Evolutionary conservation across 192 early-diverging fungal genomes (phyloP).

Genomic region (Helicostylum pulchrum): DNA sequence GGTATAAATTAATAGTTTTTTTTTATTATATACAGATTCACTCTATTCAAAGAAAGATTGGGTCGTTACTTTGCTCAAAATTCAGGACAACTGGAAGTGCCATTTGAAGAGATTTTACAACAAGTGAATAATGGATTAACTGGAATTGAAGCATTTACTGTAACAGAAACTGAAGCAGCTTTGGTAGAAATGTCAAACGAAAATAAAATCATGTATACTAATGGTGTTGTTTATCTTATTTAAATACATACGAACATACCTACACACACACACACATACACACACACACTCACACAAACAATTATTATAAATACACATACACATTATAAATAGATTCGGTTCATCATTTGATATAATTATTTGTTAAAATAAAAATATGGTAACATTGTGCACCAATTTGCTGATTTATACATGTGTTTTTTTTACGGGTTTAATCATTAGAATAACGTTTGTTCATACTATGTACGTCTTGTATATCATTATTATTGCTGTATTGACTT

Average conservation of each 20-base stretch:
- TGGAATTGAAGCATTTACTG: slow-evolving; percentile 36
- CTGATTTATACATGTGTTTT: too few relatives aligned
- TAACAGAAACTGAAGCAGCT: slow-evolving; percentile 56
- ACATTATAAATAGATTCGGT: too few relatives aligned
- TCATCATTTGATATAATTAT: too few relatives aligned
- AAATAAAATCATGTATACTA: slow-evolving; percentile 74
- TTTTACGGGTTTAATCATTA: too few relatives aligned
- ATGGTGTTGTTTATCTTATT: slow-evolving; percentile 63
- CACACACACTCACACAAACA: too few relatives aligned
- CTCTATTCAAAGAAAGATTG: not conserved
- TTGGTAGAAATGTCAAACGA: slow-evolving; percentile 56
- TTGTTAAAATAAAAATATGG: too few relatives aligned
- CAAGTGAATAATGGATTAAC: not conserved
- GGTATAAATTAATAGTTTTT: not conserved
- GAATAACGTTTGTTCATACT: too few relatives aligned
- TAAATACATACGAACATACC: slow-evolving; percentile 31
- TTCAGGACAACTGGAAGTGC: slow-evolving; percentile 24
- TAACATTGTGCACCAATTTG: too few relatives aligned
- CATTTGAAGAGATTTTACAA: not conserved
- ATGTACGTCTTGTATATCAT: too few relatives aligned
- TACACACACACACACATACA: not conserved
- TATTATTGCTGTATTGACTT: too few relatives aligned
- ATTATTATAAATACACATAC: too few relatives aligned
- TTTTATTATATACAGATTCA: not conserved
- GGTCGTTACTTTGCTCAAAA: not conserved